A percentile compares a stretch with the other conserved stretches of the same genome.
Conservation (phyloP, 108 stramenopile genomes). For the Pseudonitzschia multiseries region DNA sequence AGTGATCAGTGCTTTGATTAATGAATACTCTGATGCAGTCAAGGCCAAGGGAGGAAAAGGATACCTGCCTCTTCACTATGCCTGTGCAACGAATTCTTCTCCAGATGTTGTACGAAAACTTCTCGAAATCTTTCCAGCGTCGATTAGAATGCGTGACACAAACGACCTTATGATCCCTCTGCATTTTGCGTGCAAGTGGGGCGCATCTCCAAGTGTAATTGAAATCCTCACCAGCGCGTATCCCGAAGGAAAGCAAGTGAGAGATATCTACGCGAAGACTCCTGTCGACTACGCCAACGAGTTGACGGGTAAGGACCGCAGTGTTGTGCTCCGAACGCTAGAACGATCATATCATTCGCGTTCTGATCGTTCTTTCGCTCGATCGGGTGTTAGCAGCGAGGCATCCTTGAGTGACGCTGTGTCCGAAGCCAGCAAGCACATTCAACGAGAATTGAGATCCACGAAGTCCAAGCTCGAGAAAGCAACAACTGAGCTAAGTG, state of each 20-base stretch:
- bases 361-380: constrained; percentile 11
- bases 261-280: constrained; percentile 48
- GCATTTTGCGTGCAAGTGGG: constrained; percentile 76
- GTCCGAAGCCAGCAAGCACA: not conserved
- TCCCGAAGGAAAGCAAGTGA: constrained; percentile 48
- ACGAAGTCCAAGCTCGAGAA: constrained; percentile 18
- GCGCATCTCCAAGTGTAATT: constrained; percentile 58
- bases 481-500: constrained; percentile 13
- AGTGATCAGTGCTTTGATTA: constrained; percentile 44
- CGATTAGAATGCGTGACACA: constrained; percentile 39
- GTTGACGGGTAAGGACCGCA: constrained; percentile 2
- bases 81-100: constrained; percentile 66
- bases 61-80: constrained; percentile 72
- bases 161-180: constrained; percentile 61
- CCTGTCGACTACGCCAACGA: constrained; percentile 38
- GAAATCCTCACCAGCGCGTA: constrained; percentile 40
- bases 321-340: constrained; percentile 1
- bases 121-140: constrained; percentile 67
- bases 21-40: constrained; percentile 40
- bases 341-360: constrained; percentile 10
- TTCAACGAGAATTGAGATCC: constrained; percentile 9
- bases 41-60: constrained; percentile 56
- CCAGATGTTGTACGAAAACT: constrained; percentile 52
- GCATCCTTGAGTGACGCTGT: not conserved
- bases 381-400: constrained; percentile 15